Percentiles rank a stretch among this genome's conserved stretches.
phyloP scores from a whole-genome alignment of 2,329 filamentous ascomycete genomes.

The Penicillium corylophilum region DNA sequence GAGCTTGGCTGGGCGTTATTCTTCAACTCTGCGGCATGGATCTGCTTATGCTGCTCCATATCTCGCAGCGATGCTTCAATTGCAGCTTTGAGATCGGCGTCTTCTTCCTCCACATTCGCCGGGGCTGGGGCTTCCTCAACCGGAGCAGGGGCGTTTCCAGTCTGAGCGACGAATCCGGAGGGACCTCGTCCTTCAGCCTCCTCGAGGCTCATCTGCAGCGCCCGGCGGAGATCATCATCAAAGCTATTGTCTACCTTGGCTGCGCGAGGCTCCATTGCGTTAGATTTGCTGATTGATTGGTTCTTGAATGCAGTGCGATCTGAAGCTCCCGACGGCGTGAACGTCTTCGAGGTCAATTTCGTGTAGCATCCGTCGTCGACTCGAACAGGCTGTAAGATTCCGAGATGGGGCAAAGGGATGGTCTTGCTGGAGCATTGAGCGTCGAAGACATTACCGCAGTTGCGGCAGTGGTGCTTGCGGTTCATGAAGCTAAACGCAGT shows the following conservation, averaged over 20 bases:
- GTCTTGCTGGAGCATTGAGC: slow-evolving; percentile 90
- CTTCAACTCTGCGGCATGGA: slow-evolving; percentile 79
- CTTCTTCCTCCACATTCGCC: slow-evolving; percentile 67
- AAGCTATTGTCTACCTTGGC: slow-evolving; percentile 87
- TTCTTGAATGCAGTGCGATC: slow-evolving; percentile 45
- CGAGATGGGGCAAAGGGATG: slow-evolving; percentile 84
- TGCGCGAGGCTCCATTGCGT: slow-evolving; percentile 85
- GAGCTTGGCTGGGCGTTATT: slow-evolving; percentile 65
- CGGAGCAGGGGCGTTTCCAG: slow-evolving; percentile 44
- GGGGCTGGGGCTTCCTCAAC: slow-evolving; percentile 45
- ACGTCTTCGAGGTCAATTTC: slow-evolving; percentile 74
- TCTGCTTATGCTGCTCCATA: slow-evolving; percentile 97
- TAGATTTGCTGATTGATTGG: slow-evolving; percentile 61
- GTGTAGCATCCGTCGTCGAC: slow-evolving; percentile 95
- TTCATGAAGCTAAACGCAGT: slow-evolving; percentile 97
- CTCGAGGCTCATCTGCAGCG: slow-evolving; percentile 94
- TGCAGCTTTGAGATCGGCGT: slow-evolving; percentile 88
- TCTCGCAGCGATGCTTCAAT: slow-evolving; percentile 93
- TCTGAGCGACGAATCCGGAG: slow-evolving; percentile 69
- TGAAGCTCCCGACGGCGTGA: slow-evolving; percentile 42
- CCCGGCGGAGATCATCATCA: slow-evolving; percentile 90
- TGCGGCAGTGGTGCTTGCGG: slow-evolving; percentile 95
- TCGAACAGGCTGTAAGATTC: slow-evolving; percentile 84
- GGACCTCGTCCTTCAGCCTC: slow-evolving; percentile 76
- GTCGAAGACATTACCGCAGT: slow-evolving; percentile 97